Percentiles rank a stretch among this genome's conserved stretches.
phyloP scores from a whole-genome alignment of 169 alveolate species.

The Plasmodium ovale region DNA sequence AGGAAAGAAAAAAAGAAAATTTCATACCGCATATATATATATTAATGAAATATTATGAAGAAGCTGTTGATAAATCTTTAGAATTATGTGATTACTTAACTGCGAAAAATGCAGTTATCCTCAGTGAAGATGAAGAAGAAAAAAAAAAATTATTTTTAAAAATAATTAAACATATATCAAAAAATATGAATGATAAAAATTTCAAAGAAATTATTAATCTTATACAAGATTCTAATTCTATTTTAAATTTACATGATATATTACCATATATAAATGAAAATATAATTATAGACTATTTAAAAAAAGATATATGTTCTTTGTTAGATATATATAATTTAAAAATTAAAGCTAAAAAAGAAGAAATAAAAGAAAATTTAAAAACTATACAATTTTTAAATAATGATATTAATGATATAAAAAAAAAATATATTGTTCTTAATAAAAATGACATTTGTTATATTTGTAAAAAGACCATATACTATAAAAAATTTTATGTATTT shows the following conservation, averaged over 20 bases:
- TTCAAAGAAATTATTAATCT: conserved; percentile 72
- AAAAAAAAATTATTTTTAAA: conserved; percentile 75
- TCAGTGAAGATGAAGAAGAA: conserved; percentile 76
- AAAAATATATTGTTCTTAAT: conserved; percentile 40
- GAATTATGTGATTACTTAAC: conserved; percentile 65
- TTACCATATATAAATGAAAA: conserved; percentile 74
- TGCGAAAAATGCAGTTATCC: conserved; percentile 67
- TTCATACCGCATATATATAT: conserved; percentile 74
- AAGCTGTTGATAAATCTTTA: conserved; percentile 74
- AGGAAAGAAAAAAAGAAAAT: conserved; percentile 72
- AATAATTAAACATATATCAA: conserved; percentile 66
- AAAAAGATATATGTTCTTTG: conserved; percentile 72
- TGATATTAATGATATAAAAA: conserved; percentile 49
- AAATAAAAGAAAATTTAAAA: conserved; percentile 64
- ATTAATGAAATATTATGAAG: conserved; percentile 74
- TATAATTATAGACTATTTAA: conserved; percentile 50
- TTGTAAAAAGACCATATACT: conserved; percentile 69
- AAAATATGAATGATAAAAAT: conserved; percentile 66
- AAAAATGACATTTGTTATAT: conserved; percentile 74
- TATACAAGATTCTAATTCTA: conserved; percentile 68
- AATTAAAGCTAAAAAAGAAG: conserved; percentile 76
- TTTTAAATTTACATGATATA: conserved; percentile 70
- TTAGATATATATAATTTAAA: conserved; percentile 66
- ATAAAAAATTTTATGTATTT: conserved; percentile 64
- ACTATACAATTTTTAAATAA: conserved; percentile 61